A percentile compares a stretch with the other conserved stretches of the same genome.
Conservation (phyloP, 169 alveolate species). For the Neospora caninum region DNA sequence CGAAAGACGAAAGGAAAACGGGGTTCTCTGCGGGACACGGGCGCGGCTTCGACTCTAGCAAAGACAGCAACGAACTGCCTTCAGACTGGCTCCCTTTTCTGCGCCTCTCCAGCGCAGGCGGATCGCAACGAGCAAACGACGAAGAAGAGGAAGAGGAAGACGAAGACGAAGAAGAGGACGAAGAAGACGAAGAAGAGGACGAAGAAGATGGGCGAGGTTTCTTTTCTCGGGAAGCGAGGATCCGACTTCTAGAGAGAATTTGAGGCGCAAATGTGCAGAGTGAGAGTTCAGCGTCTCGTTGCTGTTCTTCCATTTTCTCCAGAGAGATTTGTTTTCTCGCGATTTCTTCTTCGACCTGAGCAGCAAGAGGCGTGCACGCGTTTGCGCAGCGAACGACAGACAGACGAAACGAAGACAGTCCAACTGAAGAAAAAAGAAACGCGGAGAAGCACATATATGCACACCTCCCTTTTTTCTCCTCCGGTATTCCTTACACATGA, state of each 20-base stretch:
- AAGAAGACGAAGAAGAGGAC: not conserved
- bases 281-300: not conserved
- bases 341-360: slow-evolving; percentile 11
- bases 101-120: not conserved
- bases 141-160: not conserved
- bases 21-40: not conserved
- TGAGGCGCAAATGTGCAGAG: slow-evolving; percentile 1
- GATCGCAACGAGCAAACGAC: not conserved
- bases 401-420: not conserved
- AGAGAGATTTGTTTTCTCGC: not conserved
- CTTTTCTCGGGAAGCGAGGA: not conserved
- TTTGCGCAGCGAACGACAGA: not conserved
- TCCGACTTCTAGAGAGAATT: slow-evolving; percentile 14
- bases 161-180: not conserved
- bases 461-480: no score
- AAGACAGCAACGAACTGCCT: no score
- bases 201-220: not conserved
- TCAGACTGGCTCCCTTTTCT: no score
- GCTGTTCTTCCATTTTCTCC: not conserved
- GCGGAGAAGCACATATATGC: no score
- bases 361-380: no score
- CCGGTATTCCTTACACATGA: no score
- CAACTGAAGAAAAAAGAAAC: no score
- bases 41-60: not conserved
- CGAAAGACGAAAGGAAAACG: not conserved